Evolutionary conservation across 2,329 filamentous ascomycete genomes (phyloP).

Genomic region (Cladorrhinum sp.): DNA sequence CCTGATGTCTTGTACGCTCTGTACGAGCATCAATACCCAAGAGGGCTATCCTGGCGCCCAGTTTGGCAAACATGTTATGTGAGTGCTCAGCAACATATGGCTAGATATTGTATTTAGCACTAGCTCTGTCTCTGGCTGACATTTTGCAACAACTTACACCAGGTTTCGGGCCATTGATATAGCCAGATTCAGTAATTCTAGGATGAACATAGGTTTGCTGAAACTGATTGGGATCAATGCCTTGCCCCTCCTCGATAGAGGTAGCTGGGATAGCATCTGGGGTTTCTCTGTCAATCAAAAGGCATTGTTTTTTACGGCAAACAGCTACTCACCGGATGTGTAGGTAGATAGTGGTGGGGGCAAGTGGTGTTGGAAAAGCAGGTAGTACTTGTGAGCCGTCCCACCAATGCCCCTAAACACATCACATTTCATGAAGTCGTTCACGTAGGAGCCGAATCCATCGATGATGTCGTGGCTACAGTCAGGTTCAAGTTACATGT

Average conservation of each 20-base stretch:
- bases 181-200: conserved; percentile 60
- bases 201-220: conserved; percentile 69
- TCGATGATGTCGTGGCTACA: conserved; percentile 66
- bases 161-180: conserved; percentile 72
- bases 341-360: conserved; percentile 82
- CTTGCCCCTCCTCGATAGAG: conserved; percentile 54
- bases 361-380: conserved; percentile 94
- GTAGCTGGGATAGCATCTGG: conserved; percentile 20
- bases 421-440: conserved; percentile 84
- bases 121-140: conserved; percentile 28
- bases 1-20: conserved; percentile 88
- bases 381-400: conserved; percentile 94
- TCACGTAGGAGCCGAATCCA: conserved; percentile 89
- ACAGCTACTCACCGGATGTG: conserved; percentile 61
- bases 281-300: conserved; percentile 10
- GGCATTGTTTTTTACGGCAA: too few species aligned
- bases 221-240: conserved; percentile 68
- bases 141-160: conserved; percentile 56
- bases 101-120: conserved; percentile 55
- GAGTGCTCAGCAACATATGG: conserved; percentile 90
- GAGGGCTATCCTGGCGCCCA: conserved; percentile 81
- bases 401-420: conserved; percentile 89
- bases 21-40: conserved; percentile 90
- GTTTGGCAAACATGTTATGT: conserved; percentile 78
- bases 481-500: conserved; percentile 33